These are phyloP conservation scores for Cerrena zonata DNA, from an alignment of 1,284 basidiomycete genomes.

Conservation along the genomic window DNA sequence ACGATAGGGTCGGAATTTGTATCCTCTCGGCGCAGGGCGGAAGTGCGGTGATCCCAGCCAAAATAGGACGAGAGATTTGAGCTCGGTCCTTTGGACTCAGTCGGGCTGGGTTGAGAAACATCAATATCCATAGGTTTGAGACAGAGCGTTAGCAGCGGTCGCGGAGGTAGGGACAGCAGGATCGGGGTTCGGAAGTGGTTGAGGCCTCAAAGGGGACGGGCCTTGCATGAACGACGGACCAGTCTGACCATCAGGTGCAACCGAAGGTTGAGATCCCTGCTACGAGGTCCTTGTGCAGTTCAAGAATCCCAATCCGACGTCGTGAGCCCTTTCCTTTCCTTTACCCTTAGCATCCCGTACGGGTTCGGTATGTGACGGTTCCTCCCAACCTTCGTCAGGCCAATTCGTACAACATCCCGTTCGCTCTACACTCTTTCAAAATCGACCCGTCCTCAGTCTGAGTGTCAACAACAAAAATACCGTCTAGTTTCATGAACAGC, in stretches of 20 bases:
- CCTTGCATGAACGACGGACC: slow-evolving; percentile 21
- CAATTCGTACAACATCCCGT: slow-evolving; percentile 68
- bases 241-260: slow-evolving; percentile 1
- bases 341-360: slow-evolving; percentile 14
- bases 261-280: slow-evolving; percentile 1
- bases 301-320: too few relatives aligned
- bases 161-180: slow-evolving; percentile 19
- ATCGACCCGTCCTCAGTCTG: slow-evolving; percentile 32
- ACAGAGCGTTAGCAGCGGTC: slow-evolving; percentile 12
- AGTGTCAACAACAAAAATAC: slow-evolving; percentile 53
- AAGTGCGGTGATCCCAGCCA: slow-evolving; percentile 38
- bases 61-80: slow-evolving; percentile 33
- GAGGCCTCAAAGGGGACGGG: slow-evolving; percentile 28
- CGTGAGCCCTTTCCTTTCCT: slow-evolving; percentile 18
- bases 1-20: slow-evolving; percentile 66
- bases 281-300: slow-evolving; percentile 4
- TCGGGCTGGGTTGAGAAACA: slow-evolving; percentile 9
- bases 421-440: slow-evolving; percentile 52
- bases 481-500: slow-evolving; percentile 62
- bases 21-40: slow-evolving; percentile 60
- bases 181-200: slow-evolving; percentile 27
- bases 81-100: slow-evolving; percentile 7
- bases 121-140: slow-evolving; percentile 12
- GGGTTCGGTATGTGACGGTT: slow-evolving; percentile 20
- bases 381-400: slow-evolving; percentile 67